These are phyloP conservation scores for Reutealis trisperma DNA, from an alignment of 345 rosid species.

Conservation along the genomic window DNA sequence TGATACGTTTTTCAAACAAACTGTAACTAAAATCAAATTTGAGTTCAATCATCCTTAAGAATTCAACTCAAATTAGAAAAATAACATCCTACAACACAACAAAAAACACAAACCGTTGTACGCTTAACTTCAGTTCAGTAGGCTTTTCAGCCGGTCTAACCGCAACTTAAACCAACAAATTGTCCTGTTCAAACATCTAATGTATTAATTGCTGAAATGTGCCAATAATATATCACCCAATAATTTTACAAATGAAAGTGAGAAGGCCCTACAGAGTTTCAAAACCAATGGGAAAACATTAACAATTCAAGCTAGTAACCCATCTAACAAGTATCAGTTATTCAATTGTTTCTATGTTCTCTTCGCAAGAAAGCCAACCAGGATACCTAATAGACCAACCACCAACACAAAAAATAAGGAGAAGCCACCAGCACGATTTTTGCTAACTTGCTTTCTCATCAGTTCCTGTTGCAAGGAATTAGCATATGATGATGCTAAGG, in stretches of 20 bases:
- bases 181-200: not conserved
- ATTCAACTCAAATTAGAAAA: no score
- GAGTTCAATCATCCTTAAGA: no score
- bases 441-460: slow-evolving; percentile 53
- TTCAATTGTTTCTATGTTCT: slow-evolving; percentile 25
- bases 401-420: slow-evolving; percentile 50
- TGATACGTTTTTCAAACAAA: no score
- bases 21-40: no score
- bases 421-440: slow-evolving; percentile 44
- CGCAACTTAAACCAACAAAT: no score
- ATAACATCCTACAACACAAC: no score
- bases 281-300: slow-evolving; percentile 1
- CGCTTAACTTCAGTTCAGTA: no score
- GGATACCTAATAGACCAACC: slow-evolving; percentile 56
- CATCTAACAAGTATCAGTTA: not conserved
- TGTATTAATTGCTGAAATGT: not conserved
- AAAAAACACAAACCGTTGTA: no score
- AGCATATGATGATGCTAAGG: not conserved
- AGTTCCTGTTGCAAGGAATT: slow-evolving; percentile 47
- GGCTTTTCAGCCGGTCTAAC: no score
- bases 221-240: slow-evolving; percentile 3
- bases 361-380: slow-evolving; percentile 60
- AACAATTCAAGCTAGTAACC: slow-evolving; percentile 1
- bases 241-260: slow-evolving; percentile 3
- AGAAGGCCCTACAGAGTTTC: not conserved